Evolutionary conservation across 2,329 filamentous ascomycete species (phyloP).

Genomic region (Moelleriella libera): DNA sequence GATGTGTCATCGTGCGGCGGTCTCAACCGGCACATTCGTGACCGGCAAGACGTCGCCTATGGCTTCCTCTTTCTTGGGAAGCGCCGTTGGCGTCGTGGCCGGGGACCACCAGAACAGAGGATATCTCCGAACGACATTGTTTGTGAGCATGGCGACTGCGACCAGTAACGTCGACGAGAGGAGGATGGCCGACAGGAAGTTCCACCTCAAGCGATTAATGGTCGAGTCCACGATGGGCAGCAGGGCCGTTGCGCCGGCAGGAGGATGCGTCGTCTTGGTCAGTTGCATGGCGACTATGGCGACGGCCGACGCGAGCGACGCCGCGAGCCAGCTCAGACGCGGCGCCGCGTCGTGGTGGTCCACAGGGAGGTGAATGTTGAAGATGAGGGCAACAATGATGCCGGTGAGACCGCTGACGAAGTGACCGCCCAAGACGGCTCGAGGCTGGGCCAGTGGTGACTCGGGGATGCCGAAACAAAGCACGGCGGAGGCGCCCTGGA

Average conservation of each 20-base stretch:
- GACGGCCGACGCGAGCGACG: conserved; percentile 48
- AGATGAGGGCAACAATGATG: conserved; percentile 49
- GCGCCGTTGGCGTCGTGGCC: not conserved
- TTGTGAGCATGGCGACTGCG: conserved; percentile 45
- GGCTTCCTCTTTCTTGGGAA: not conserved
- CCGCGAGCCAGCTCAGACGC: conserved; percentile 47
- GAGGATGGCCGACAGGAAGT: conserved; percentile 46
- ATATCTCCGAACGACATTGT: conserved; percentile 54
- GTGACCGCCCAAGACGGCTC: conserved; percentile 56
- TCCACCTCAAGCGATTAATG: conserved; percentile 50
- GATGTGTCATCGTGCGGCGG: no score
- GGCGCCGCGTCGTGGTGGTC: conserved; percentile 14
- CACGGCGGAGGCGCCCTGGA: conserved; percentile 60
- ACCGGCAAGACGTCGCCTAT: not conserved
- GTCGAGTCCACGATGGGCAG: conserved; percentile 47
- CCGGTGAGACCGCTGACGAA: conserved; percentile 46
- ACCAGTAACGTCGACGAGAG: conserved; percentile 49
- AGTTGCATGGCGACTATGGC: conserved; percentile 52
- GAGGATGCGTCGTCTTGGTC: conserved; percentile 60
- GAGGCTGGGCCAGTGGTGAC: conserved; percentile 58
- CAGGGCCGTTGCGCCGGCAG: conserved; percentile 60
- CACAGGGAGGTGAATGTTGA: conserved; percentile 33
- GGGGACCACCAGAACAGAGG: conserved; percentile 60
- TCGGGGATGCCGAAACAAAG: conserved; percentile 60
- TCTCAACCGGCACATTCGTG: not conserved